Percentiles rank a stretch among this genome's conserved stretches.
These are phyloP conservation scores for Picocystis sp. DNA, from an alignment of 163 green algal species.

Conservation along the genomic window DNA sequence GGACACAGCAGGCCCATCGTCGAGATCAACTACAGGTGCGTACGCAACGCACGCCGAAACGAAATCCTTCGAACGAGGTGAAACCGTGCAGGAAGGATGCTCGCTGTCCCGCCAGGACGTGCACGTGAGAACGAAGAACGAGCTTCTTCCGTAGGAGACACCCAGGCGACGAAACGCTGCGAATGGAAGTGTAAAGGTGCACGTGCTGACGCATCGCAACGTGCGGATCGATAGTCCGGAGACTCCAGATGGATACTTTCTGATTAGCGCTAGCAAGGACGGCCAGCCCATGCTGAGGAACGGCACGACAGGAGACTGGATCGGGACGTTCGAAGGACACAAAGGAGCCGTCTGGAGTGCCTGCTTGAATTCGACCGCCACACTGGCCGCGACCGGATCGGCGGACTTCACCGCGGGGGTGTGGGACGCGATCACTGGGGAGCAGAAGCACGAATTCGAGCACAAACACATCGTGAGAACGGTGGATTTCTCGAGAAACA, in stretches of 20 bases:
- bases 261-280: constrained; percentile 89
- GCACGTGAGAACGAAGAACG: too few species aligned
- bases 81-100: too few species aligned
- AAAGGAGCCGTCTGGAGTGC: constrained; percentile 92
- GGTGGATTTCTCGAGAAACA: constrained; percentile 19
- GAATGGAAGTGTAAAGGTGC: too few species aligned
- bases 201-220: too few species aligned
- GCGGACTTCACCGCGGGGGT: constrained; percentile 85
- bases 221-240: constrained; percentile 25
- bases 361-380: constrained; percentile 62
- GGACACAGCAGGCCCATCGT: constrained; percentile 78
- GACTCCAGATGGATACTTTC: constrained; percentile 87
- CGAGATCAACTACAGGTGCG: constrained; percentile 69
- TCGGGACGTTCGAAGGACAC: constrained; percentile 94
- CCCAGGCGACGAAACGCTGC: too few species aligned
- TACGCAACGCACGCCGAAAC: not conserved
- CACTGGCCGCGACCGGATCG: constrained; percentile 71
- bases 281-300: constrained; percentile 90
- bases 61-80: too few species aligned
- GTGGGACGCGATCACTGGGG: constrained; percentile 86
- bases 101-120: too few species aligned
- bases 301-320: constrained; percentile 89
- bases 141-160: too few species aligned
- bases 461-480: constrained; percentile 48
- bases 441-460: constrained; percentile 51